Evolutionary conservation across 371 early-diverging fungal species (phyloP).

Genomic region (Rhizopus microsporus): DNA sequence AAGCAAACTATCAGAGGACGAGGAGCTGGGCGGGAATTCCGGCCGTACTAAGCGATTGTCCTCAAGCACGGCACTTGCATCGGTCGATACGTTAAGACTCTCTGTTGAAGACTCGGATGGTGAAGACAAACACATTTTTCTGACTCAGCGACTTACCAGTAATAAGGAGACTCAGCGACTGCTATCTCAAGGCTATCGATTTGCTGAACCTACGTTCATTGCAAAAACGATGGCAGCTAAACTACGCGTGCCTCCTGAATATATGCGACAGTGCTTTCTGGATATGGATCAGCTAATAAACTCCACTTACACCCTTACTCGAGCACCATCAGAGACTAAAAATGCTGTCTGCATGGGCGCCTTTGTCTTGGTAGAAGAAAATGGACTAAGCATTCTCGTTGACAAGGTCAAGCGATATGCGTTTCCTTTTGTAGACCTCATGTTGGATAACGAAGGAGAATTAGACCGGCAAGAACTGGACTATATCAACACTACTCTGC

Average conservation of each 20-base stretch:
- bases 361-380: conserved; percentile 35
- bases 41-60: not conserved
- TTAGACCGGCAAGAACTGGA: conserved; percentile 24
- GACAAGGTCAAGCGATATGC: conserved; percentile 34
- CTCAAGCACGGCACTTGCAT: not conserved
- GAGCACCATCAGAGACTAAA: conserved; percentile 7
- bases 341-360: conserved; percentile 35
- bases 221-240: conserved; percentile 43
- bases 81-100: conserved; percentile 3
- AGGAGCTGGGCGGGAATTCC: not conserved
- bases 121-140: conserved; percentile 36
- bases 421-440: conserved; percentile 38
- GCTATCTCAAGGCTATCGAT: conserved; percentile 46
- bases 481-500: conserved; percentile 19
- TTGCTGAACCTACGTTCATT: conserved; percentile 44
- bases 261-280: conserved; percentile 35
- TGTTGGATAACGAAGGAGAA: conserved; percentile 13
- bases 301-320: conserved; percentile 16
- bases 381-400: conserved; percentile 26
- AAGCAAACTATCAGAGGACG: not conserved
- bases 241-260: conserved; percentile 37
- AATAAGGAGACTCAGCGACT: conserved; percentile 28
- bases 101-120: conserved; percentile 24
- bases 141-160: conserved; percentile 26
- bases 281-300: conserved; percentile 38